phyloP scores from a whole-genome alignment of 331 rosid genomes.

The Rhamnella rubrinervis region DNA sequence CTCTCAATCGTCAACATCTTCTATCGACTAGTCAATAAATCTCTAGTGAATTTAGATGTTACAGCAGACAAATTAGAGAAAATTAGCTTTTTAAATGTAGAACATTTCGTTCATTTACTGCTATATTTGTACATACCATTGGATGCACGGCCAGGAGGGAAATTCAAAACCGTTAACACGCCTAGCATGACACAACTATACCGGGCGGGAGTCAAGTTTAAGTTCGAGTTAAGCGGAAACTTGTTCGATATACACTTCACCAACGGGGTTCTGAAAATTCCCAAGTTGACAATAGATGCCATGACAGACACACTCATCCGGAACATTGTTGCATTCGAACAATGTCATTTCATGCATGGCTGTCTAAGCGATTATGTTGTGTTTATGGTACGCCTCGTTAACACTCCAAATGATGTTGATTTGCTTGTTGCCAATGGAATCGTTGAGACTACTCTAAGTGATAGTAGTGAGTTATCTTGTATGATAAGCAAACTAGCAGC shows the following conservation, averaged over 20 bases:
- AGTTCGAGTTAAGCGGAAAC: neutral
- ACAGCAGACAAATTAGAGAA: neutral
- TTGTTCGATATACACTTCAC: conserved; percentile 7
- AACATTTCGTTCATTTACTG: conserved; percentile 30
- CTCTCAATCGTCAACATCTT: conserved; percentile 14
- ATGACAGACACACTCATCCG: neutral
- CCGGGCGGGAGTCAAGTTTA: conserved; percentile 13
- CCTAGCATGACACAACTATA: conserved; percentile 31
- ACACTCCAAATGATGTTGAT: conserved; percentile 15
- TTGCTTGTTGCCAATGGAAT: conserved; percentile 12
- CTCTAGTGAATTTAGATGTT: neutral
- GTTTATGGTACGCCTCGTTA: conserved; percentile 13
- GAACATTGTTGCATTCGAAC: conserved; percentile 24
- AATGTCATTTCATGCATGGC: neutral
- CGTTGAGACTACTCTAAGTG: neutral
- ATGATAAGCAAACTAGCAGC: neutral
- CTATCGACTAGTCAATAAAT: conserved; percentile 7
- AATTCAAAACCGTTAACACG: neutral
- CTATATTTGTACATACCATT: conserved; percentile 1
- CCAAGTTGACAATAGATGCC: neutral
- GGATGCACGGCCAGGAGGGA: neutral
- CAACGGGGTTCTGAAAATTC: conserved; percentile 15
- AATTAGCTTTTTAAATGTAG: neutral
- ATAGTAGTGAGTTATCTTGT: neutral
- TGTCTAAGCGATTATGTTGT: conserved; percentile 8